Evolutionary conservation across 768 basidiomycete species (phyloP).

Genomic region (Kwoniella dendrophila): DNA sequence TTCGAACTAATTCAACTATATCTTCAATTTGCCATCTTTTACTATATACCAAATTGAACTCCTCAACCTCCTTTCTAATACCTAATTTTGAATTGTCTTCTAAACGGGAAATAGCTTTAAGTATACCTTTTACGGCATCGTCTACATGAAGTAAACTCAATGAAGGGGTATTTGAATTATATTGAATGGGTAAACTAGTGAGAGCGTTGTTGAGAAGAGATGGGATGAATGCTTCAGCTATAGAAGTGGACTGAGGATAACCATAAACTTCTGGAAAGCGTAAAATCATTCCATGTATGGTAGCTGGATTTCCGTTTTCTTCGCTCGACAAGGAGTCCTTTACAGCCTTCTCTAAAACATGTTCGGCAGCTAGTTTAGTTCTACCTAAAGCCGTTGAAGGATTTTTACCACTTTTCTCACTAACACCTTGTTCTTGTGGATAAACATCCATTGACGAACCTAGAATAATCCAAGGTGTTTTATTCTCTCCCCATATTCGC

Average conservation of each 20-base stretch:
- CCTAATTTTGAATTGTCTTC: not conserved
- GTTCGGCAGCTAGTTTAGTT: constrained; percentile 44
- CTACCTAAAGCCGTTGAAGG: constrained; percentile 42
- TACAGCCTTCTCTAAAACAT: constrained; percentile 25
- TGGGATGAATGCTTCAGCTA: constrained; percentile 46
- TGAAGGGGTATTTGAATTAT: constrained; percentile 35
- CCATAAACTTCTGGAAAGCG: constrained; percentile 54
- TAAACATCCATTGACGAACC: constrained; percentile 50
- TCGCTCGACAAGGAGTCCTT: not conserved
- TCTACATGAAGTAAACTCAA: constrained; percentile 48
- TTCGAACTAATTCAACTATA: constrained; percentile 44
- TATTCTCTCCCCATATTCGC: constrained; percentile 9
- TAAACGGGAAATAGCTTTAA: constrained; percentile 35
- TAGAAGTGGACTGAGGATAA: constrained; percentile 20
- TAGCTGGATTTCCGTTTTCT: not conserved
- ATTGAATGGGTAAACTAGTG: constrained; percentile 49
- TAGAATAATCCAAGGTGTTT: constrained; percentile 49
- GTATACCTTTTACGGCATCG: constrained; percentile 48
- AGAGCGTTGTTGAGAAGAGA: constrained; percentile 45
- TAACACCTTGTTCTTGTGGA: constrained; percentile 30
- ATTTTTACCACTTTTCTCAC: constrained; percentile 24
- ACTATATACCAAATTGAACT: constrained; percentile 48
- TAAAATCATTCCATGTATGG: constrained; percentile 30
- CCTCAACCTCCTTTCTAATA: constrained; percentile 16
- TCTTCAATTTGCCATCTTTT: constrained; percentile 33